phyloP scores from a whole-genome alignment of 768 basidiomycete genomes.

The Serendipita indica region DNA sequence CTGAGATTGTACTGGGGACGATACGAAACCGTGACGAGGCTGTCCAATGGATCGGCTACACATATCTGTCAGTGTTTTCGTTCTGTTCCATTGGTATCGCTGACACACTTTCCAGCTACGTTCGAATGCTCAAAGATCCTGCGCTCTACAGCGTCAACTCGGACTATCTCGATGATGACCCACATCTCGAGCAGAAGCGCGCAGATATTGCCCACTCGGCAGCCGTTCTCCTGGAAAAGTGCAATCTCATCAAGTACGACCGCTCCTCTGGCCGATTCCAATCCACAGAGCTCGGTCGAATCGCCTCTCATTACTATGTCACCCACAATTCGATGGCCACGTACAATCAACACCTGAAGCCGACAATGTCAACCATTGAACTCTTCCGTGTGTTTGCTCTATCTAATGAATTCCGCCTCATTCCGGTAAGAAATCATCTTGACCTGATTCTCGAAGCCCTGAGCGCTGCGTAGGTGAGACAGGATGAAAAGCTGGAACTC shows the following conservation, averaged over 20 bases:
- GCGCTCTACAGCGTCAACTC: conserved; percentile 74
- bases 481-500: conserved; percentile 83
- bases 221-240: conserved; percentile 85
- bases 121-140: conserved; percentile 86
- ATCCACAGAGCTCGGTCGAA: conserved; percentile 82
- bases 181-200: conserved; percentile 73
- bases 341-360: conserved; percentile 85
- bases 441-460: conserved; percentile 8
- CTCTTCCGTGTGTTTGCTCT: conserved; percentile 91
- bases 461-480: conserved; percentile 37
- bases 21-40: conserved; percentile 93
- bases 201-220: conserved; percentile 90
- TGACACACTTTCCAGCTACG: conserved; percentile 42
- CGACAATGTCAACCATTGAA: conserved; percentile 78
- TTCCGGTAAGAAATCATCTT: conserved; percentile 37
- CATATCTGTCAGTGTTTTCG: conserved; percentile 54
- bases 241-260: conserved; percentile 88
- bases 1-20: conserved; percentile 90
- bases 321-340: conserved; percentile 91
- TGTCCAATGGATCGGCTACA: conserved; percentile 93
- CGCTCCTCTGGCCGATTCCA: conserved; percentile 77
- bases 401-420: conserved; percentile 86
- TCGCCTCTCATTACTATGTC: conserved; percentile 92
- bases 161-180: conserved; percentile 84
- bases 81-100: conserved; percentile 18